These are phyloP conservation scores for Amyloporia xantha DNA, from an alignment of 768 basidiomycete species.

Conservation along the genomic window DNA sequence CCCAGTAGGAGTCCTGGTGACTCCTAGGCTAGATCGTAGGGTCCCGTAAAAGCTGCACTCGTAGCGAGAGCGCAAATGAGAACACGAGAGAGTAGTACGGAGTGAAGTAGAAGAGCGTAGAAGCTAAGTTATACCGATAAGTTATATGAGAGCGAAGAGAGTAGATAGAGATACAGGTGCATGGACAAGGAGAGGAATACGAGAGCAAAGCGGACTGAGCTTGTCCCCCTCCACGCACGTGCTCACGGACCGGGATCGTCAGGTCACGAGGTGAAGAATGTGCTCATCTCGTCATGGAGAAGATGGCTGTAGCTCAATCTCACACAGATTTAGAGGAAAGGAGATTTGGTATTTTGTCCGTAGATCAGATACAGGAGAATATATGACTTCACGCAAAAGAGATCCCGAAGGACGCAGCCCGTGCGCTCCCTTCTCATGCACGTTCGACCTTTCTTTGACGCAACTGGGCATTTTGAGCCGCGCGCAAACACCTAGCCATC, in stretches of 20 bases:
- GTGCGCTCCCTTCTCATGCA: too few relatives aligned
- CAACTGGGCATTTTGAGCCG: too few relatives aligned
- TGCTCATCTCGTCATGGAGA: too few relatives aligned
- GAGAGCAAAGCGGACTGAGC: neutral
- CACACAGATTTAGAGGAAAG: too few relatives aligned
- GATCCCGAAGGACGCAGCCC: too few relatives aligned
- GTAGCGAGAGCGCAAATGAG: neutral
- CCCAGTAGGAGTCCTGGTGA: constrained; percentile 16
- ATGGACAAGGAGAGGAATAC: neutral
- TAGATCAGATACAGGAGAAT: too few relatives aligned
- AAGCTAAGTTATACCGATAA: neutral
- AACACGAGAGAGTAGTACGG: neutral
- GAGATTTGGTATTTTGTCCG: too few relatives aligned
- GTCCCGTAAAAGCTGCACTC: constrained; percentile 4
- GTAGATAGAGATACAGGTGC: neutral
- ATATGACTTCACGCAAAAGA: too few relatives aligned
- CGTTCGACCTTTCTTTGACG: too few relatives aligned
- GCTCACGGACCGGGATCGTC: too few relatives aligned
- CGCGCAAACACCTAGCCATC: constrained; percentile 20
- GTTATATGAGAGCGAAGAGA: neutral
- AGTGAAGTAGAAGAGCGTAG: neutral
- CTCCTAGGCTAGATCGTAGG: constrained; percentile 12
- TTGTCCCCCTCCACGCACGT: neutral
- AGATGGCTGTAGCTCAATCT: too few relatives aligned
- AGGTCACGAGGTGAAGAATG: too few relatives aligned